These are phyloP conservation scores for Linnemannia exigua DNA, from an alignment of 192 early-diverging fungal genomes.

Conservation along the genomic window DNA sequence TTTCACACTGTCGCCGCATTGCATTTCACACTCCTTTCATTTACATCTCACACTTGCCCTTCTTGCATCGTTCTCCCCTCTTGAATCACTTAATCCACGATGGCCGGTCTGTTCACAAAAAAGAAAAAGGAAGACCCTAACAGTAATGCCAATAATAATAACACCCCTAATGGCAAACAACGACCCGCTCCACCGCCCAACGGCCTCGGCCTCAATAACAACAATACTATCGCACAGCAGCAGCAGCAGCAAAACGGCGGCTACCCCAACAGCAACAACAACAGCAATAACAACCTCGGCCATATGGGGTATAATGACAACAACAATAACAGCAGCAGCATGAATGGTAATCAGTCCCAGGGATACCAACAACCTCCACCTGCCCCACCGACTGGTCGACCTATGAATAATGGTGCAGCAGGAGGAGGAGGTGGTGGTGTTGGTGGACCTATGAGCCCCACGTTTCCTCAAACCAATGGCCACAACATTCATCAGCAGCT, in stretches of 20 bases:
- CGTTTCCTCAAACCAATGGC: constrained; percentile 16
- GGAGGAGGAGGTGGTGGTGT: neutral
- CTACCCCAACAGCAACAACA: constrained; percentile 18
- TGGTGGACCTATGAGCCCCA: constrained; percentile 31
- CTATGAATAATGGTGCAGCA: constrained; percentile 15
- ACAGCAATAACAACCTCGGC: neutral
- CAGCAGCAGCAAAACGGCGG: neutral
- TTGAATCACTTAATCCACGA: neutral
- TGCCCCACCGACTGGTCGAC: constrained; percentile 5
- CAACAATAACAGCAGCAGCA: neutral
- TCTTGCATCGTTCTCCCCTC: neutral
- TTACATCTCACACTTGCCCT: neutral
- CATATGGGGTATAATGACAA: neutral
- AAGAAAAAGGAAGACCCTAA: constrained; percentile 51
- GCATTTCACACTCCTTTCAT: neutral
- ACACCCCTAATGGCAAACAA: constrained; percentile 20
- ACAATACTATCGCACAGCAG: too few relatives aligned
- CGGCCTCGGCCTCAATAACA: constrained; percentile 41
- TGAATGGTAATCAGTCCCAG: constrained; percentile 2
- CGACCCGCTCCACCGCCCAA: constrained; percentile 50
- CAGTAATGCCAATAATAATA: constrained; percentile 14
- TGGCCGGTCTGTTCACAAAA: constrained; percentile 53
- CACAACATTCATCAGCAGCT: neutral
- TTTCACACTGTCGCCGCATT: neutral
- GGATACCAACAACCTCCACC: constrained; percentile 44